Conservation (phyloP, 1,284 basidiomycete genomes). For the Rhizoctonia solani region DNA sequence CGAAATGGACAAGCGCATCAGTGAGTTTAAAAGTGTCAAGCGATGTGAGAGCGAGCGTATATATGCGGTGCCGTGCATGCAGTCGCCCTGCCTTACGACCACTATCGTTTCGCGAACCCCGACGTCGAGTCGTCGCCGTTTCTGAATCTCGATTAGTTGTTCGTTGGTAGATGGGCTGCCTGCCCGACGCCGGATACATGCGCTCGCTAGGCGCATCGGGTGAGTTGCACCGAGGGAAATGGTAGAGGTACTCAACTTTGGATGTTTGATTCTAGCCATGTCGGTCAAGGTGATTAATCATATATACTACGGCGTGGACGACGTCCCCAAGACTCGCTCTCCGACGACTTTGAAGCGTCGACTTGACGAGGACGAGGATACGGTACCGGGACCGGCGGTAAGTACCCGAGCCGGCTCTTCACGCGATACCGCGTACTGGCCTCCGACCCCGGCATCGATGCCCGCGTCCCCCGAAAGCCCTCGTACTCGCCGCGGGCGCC, state of each 20-base stretch:
- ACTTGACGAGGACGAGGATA: neutral
- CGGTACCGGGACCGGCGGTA: too few species aligned
- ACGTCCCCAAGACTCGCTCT: constrained; percentile 8
- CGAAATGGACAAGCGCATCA: constrained; percentile 21
- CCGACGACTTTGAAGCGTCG: neutral
- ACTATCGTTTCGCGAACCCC: neutral
- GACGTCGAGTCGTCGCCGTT: neutral
- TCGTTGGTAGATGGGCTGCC: neutral
- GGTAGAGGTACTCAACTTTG: neutral
- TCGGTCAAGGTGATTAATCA: constrained; percentile 17
- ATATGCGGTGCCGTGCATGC: neutral
- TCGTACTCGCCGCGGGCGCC: neutral
- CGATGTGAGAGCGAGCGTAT: constrained; percentile 10
- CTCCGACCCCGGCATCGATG: constrained; percentile 11
- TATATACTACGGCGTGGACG: constrained; percentile 12
- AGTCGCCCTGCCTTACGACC: too few species aligned
- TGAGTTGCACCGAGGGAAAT: neutral
- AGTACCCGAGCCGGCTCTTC: too few species aligned
- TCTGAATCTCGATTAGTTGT: neutral
- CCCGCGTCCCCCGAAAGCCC: constrained; percentile 12
- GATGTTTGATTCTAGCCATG: constrained; percentile 9
- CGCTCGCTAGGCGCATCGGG: constrained; percentile 3
- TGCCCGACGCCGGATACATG: constrained; percentile 6
- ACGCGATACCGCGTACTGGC: too few species aligned
- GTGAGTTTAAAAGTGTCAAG: neutral